Conservation (phyloP, 2,329 filamentous ascomycete genomes). For the Colletotrichum australisinense region DNA sequence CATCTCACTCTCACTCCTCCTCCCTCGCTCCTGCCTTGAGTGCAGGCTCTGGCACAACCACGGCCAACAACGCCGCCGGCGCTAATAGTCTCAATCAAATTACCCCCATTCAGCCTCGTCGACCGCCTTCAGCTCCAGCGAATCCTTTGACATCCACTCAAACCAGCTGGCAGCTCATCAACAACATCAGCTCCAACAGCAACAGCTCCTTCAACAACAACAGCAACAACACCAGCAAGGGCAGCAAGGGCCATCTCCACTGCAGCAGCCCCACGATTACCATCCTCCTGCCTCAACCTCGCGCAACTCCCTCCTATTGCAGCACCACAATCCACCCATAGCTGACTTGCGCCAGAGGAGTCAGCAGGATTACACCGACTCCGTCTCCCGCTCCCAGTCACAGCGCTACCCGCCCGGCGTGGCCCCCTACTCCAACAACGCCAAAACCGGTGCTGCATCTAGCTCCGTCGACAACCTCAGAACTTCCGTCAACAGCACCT, state of each 20-base stretch:
- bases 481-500: conserved; percentile 40
- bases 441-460: conserved; percentile 49
- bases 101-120: conserved; percentile 60
- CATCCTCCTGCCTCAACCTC: conserved; percentile 46
- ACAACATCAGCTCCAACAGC: conserved; percentile 39
- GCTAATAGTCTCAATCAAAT: conserved; percentile 39
- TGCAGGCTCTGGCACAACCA: conserved; percentile 38
- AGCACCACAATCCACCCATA: conserved; percentile 36
- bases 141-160: conserved; percentile 54
- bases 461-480: conserved; percentile 56
- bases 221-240: conserved; percentile 44
- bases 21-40: conserved; percentile 21
- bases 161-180: conserved; percentile 43
- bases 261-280: conserved; percentile 37
- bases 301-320: conserved; percentile 42
- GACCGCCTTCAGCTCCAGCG: conserved; percentile 57
- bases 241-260: conserved; percentile 43
- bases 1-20: conserved; percentile 15
- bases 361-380: conserved; percentile 58
- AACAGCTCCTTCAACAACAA: conserved; percentile 44
- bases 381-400: conserved; percentile 63
- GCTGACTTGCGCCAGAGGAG: conserved; percentile 50
- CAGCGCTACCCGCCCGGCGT: conserved; percentile 56
- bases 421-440: conserved; percentile 47
- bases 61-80: conserved; percentile 36